Evolutionary conservation across 1,284 basidiomycete genomes (phyloP), one percentile per base, ranked within the genome.

Genomic region (Ustilago xerochloae): DNA sequence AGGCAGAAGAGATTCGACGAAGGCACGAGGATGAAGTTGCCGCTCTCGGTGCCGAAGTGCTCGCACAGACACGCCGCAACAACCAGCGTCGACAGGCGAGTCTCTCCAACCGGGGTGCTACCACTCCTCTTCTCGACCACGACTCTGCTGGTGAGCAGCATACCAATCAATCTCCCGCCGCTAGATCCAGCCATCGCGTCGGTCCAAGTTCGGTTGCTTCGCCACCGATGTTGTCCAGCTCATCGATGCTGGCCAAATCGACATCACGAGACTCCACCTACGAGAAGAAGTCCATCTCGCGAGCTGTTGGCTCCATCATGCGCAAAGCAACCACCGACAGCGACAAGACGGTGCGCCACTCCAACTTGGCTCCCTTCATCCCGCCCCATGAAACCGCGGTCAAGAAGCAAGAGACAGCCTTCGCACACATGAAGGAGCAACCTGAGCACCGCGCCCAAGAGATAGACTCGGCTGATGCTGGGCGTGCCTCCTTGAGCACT

Each of bases 21-120:
- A 72, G 81, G 36, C 77, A 81, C 71, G 80, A 83, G 48, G 66
- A 75, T 36, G 81, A 83, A 47, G 80, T 83, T 12, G 64, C 62
- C 4, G 81, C 81, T 29, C 68, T 83, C 15, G 81, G 81, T 24
- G 77, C 65, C n/a, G 79, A 81, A 36, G 80, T 77, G 15, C 64
- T 83, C 2, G 71, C 74, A 0, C 70, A 76, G 48, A 74, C 72
- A 3, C 78, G 74, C 18, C 63, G 66, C 52, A 75, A 79, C 43
- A 69, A 67, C 15, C 71, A 74, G 33, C 65, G 71, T 49, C 55
- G 64, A 39, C 63, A 69, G 36, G 65, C 59, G 3, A 75, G 62
- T 45, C 20, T 39, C 5, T 48, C 63, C 10, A 43, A 30, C 16
- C 66, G 62, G 5, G 51, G 36, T n/a, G 18, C 51, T 35, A 22